Base-by-base conservation (phyloP, 371 early-diverging fungal genomes). In the Lichtheimia ramosa region DNA sequence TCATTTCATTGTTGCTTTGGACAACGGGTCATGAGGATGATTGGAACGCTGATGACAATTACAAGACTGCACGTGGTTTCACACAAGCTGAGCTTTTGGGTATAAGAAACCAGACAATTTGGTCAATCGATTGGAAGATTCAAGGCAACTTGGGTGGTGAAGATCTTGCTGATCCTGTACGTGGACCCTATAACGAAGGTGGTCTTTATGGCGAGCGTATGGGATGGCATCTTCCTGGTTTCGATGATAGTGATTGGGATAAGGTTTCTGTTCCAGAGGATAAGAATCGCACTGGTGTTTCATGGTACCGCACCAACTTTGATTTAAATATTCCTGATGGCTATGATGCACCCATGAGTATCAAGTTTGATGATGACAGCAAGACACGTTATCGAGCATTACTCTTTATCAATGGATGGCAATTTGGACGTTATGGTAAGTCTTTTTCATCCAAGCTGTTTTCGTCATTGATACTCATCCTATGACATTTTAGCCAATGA, bases 151-250 rank as follows among this genome's bases (percentile, higher is more conserved):
- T 67, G 15, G 59, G 63, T 18, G 67, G 67, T 14, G 67, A 67
- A 63, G 63, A 67, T 42, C 53, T 67, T 13, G 63, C 58, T 24
- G 67, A 67, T 53, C 60, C 58, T 10, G 55, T 56, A 3, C 62
- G 67, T 42, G 67, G 67, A 2, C 56, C 62, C 3, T 67, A 56
- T 18, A 67, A 67, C 41, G 63, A 58, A 48, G 67, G 67, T 8
- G 67, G 67, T 28, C 43, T 63, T 3, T 62, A 59, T 50, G 67
- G 67, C 21, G 67, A 67, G 43, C 63, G 67, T 16, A 49, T 43
- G n/a, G 67, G 67, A 12, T 67, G 67, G 67, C 67, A 67, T 55
- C 43, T 67, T 15, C 67, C 67, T 28, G 67, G 58, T 14, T 67
- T 59, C 27, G 50, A 54, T 7, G 67, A 66, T 49, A 15, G 57